These are phyloP conservation scores for Colletotrichum filicis DNA, from an alignment of 2,329 filamentous ascomycete genomes.

Conservation along the genomic window DNA sequence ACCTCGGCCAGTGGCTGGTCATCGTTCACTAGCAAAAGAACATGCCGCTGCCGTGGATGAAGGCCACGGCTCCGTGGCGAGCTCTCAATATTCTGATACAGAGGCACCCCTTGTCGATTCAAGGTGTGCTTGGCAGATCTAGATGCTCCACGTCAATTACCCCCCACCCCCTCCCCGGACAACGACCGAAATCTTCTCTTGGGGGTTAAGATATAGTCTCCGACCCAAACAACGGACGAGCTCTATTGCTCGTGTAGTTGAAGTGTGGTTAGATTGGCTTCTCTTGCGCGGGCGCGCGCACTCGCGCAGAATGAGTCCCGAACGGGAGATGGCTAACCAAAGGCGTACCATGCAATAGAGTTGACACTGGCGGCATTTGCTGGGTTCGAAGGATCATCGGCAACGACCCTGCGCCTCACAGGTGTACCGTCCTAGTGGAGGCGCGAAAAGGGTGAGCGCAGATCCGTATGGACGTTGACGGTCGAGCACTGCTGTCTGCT, in stretches of 20 bases:
- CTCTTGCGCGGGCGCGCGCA: neutral
- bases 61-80: neutral
- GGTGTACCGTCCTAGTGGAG: neutral
- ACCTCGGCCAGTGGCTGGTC: neutral
- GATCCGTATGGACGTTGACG: neutral
- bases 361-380: neutral
- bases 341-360: neutral
- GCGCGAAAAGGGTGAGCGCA: neutral
- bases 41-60: no score
- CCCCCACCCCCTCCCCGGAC: neutral
- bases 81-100: neutral
- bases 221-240: neutral
- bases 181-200: neutral
- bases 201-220: neutral
- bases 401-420: constrained; percentile 2
- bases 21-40: neutral
- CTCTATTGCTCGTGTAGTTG: neutral
- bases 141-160: neutral
- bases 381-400: constrained; percentile 1
- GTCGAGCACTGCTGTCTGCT: neutral
- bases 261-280: neutral
- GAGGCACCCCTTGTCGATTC: neutral
- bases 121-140: neutral
- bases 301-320: neutral
- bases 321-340: neutral